phyloP scores from a whole-genome alignment of 345 rosid genomes.

The Cardamine resedifolia region DNA sequence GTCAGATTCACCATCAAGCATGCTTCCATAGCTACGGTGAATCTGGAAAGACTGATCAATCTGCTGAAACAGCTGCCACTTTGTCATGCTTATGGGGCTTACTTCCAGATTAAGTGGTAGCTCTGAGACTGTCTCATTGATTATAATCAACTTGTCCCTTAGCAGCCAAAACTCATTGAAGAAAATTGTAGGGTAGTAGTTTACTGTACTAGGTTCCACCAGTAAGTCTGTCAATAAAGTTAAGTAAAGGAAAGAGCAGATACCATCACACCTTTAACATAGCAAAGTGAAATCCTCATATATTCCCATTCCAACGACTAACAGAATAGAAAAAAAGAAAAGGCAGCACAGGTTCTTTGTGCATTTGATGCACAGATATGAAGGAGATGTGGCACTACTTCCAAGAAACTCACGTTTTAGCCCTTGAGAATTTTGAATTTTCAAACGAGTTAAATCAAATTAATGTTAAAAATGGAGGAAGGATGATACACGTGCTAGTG shows the following conservation, averaged over 20 bases:
- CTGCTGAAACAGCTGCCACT: slow-evolving; percentile 93
- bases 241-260: slow-evolving; percentile 44
- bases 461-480: not conserved
- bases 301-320: not conserved
- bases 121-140: slow-evolving; percentile 77
- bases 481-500: slow-evolving; percentile 7
- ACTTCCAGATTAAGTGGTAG: slow-evolving; percentile 83
- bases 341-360: not conserved
- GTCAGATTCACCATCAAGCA: slow-evolving; percentile 97
- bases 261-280: not conserved
- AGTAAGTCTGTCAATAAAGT: slow-evolving; percentile 65
- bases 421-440: not conserved
- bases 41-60: slow-evolving; percentile 98
- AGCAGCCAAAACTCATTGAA: slow-evolving; percentile 98
- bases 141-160: slow-evolving; percentile 68
- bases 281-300: not conserved
- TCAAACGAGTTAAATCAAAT: not conserved
- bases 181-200: slow-evolving; percentile 74
- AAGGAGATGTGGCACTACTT: not conserved
- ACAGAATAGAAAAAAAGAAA: not conserved
- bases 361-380: not conserved
- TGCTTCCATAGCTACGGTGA: slow-evolving; percentile 96
- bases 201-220: slow-evolving; percentile 64
- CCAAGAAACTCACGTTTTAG: not conserved
- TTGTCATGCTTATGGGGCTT: slow-evolving; percentile 92